Conservation (phyloP, 257 asterid species). For the Agastache rugosa region DNA sequence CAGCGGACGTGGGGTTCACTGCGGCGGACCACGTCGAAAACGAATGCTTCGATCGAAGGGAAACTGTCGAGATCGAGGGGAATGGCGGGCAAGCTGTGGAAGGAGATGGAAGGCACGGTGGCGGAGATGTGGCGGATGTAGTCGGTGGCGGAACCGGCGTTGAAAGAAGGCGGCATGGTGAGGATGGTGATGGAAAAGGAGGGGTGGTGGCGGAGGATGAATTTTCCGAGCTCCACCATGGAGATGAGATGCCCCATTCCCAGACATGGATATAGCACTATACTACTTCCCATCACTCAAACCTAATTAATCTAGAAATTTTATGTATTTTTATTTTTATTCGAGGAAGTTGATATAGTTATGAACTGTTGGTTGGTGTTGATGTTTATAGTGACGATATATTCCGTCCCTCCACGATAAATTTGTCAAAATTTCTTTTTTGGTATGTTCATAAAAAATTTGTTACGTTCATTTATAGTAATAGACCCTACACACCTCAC, state of each 20-base stretch:
- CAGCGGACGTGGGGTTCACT: slow-evolving; percentile 49
- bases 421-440: too few relatives aligned
- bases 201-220: slow-evolving; percentile 54
- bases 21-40: slow-evolving; percentile 44
- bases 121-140: slow-evolving; percentile 56
- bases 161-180: slow-evolving; percentile 40
- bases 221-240: slow-evolving; percentile 77
- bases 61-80: slow-evolving; percentile 38
- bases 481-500: too few relatives aligned
- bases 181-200: slow-evolving; percentile 47
- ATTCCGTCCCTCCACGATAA: too few relatives aligned
- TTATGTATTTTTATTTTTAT: too few relatives aligned
- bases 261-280: slow-evolving; percentile 64
- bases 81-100: slow-evolving; percentile 56
- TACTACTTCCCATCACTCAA: background rate
- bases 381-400: too few relatives aligned
- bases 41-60: slow-evolving; percentile 49
- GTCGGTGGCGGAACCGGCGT: slow-evolving; percentile 54
- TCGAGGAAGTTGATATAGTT: too few relatives aligned
- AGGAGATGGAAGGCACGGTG: slow-evolving; percentile 58
- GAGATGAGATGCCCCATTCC: slow-evolving; percentile 71
- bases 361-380: too few relatives aligned
- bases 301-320: background rate
- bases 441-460: too few relatives aligned
- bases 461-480: too few relatives aligned